phyloP scores from a whole-genome alignment of 345 rosid genomes.

The Salix udensis region DNA sequence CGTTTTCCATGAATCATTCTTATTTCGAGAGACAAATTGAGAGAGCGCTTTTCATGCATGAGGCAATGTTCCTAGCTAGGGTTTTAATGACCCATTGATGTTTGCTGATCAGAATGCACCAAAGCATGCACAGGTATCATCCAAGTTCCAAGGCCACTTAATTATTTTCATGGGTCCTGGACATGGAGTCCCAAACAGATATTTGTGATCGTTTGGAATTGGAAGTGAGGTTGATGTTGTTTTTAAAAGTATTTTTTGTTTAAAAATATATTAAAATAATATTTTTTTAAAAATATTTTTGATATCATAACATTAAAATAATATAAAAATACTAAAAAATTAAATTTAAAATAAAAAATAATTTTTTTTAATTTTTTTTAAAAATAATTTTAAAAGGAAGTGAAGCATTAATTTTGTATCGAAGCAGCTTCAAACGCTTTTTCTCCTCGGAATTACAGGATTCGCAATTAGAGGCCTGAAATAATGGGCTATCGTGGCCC shows the following conservation, averaged over 20 bases:
- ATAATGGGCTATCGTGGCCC: neutral
- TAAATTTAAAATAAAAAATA: no score
- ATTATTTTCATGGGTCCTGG: neutral
- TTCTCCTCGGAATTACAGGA: neutral
- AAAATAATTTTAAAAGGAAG: no score
- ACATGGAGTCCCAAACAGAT: neutral
- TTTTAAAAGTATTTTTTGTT: no score
- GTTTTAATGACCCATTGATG: neutral
- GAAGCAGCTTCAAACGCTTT: neutral
- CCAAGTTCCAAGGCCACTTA: neutral
- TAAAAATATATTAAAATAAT: no score
- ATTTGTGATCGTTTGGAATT: neutral
- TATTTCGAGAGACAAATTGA: neutral
- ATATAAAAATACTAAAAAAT: no score
- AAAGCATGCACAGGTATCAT: neutral
- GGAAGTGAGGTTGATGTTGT: neutral
- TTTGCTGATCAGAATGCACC: neutral
- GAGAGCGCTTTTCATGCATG: neutral
- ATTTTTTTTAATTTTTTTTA: no score
- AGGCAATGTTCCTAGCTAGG: neutral
- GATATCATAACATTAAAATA: no score
- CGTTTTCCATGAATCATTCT: constrained; percentile 23
- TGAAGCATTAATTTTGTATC: no score
- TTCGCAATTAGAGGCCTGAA: neutral
- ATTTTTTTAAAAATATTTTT: no score